These are phyloP conservation scores for Conoideocrella luteorostrata DNA, from an alignment of 2,329 filamentous ascomycete species.

Conservation along the genomic window DNA sequence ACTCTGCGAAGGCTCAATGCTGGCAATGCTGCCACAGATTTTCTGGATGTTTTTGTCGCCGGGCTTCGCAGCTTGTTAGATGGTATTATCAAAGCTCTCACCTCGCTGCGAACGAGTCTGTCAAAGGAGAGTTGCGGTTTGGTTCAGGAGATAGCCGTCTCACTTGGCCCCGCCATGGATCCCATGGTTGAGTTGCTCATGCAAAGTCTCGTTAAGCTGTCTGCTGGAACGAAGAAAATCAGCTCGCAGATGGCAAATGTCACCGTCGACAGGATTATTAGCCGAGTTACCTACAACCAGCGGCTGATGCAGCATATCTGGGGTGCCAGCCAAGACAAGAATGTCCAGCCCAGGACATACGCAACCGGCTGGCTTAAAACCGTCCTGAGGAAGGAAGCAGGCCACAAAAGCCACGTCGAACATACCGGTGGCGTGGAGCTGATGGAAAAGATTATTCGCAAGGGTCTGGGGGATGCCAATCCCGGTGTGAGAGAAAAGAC, in stretches of 20 bases:
- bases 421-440: constrained; percentile 76
- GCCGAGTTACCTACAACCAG: constrained; percentile 69
- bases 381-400: constrained; percentile 67
- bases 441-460: constrained; percentile 83
- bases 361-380: constrained; percentile 79
- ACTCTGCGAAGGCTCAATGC: constrained; percentile 73
- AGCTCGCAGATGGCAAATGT: constrained; percentile 74
- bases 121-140: constrained; percentile 80
- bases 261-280: constrained; percentile 75
- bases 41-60: constrained; percentile 60
- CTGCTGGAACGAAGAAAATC: constrained; percentile 87
- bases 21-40: constrained; percentile 78
- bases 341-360: constrained; percentile 76
- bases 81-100: constrained; percentile 79
- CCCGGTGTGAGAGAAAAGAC: constrained; percentile 83
- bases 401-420: constrained; percentile 77
- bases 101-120: constrained; percentile 80
- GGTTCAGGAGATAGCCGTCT: constrained; percentile 76
- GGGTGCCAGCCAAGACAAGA: constrained; percentile 83
- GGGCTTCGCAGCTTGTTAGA: constrained; percentile 72
- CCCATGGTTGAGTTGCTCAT: constrained; percentile 85
- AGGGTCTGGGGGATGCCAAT: constrained; percentile 82
- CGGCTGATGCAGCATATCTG: constrained; percentile 83
- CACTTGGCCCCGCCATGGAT: constrained; percentile 72
- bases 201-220: constrained; percentile 84